Percentiles rank a stretch among this genome's conserved stretches.
Conservation (phyloP, 768 basidiomycete genomes). For the Leccinum arenicola region DNA sequence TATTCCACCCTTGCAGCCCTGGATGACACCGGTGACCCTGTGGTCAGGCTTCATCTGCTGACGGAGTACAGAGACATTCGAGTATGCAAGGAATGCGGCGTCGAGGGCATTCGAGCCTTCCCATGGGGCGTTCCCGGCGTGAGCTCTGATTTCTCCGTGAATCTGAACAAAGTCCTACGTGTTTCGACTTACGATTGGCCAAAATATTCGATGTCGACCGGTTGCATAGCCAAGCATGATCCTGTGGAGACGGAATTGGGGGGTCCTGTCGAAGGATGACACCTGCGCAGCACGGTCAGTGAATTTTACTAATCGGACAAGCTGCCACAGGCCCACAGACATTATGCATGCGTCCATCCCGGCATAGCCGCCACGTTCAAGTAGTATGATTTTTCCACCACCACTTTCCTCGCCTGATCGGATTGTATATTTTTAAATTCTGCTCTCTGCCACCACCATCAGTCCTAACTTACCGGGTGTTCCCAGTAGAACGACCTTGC, state of each 20-base stretch:
- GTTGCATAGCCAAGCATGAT: slow-evolving; percentile 61
- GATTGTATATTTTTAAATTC: slow-evolving; percentile 3
- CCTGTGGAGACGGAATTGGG: slow-evolving; percentile 49
- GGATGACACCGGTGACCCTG: slow-evolving; percentile 75
- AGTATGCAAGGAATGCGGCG: slow-evolving; percentile 84
- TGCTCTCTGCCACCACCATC: background rate
- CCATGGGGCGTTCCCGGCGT: slow-evolving; percentile 81
- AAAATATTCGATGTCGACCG: slow-evolving; percentile 65
- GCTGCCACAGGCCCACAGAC: slow-evolving; percentile 33
- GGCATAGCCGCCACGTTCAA: slow-evolving; percentile 73
- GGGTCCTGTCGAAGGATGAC: slow-evolving; percentile 64
- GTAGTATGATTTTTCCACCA: slow-evolving; percentile 72
- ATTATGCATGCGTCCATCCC: slow-evolving; percentile 83
- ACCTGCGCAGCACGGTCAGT: slow-evolving; percentile 44
- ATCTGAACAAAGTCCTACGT: background rate
- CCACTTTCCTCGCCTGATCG: slow-evolving; percentile 71
- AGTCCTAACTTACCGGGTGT: slow-evolving; percentile 56
- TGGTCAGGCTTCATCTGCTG: slow-evolving; percentile 85
- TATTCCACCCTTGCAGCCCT: slow-evolving; percentile 63
- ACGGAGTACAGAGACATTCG: slow-evolving; percentile 71
- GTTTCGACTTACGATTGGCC: slow-evolving; percentile 59
- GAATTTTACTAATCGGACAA: slow-evolving; percentile 6
- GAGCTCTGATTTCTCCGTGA: slow-evolving; percentile 48
- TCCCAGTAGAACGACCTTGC: slow-evolving; percentile 71
- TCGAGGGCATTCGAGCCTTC: slow-evolving; percentile 86